These are phyloP conservation scores for Eragrostis nindensis DNA, from an alignment of 176 grass and related monocot species.

Conservation along the genomic window DNA sequence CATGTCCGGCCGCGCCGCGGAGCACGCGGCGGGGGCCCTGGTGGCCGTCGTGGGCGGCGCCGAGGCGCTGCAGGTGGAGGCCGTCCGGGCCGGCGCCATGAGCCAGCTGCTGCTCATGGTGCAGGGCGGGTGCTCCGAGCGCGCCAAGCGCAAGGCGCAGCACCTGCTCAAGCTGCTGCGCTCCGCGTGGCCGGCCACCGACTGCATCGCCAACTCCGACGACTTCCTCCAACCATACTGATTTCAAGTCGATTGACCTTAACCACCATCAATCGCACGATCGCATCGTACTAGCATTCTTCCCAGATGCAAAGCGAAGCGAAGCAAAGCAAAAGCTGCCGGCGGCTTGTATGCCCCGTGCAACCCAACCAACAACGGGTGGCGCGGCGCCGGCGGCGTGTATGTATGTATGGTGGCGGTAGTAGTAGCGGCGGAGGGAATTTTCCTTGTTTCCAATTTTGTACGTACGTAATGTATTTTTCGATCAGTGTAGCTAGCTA, in stretches of 20 bases:
- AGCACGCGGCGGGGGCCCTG: slow-evolving; percentile 90
- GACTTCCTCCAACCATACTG: slow-evolving; percentile 72
- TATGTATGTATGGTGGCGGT: slow-evolving; percentile 12
- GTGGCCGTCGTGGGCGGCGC: slow-evolving; percentile 68
- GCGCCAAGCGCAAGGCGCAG: slow-evolving; percentile 93
- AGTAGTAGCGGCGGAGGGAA: neutral
- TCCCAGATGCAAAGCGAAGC: neutral
- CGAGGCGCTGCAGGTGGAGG: slow-evolving; percentile 83
- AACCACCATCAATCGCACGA: neutral
- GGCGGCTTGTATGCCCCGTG: slow-evolving; percentile 1
- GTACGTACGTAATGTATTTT: slow-evolving; percentile 40
- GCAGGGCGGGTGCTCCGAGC: slow-evolving; percentile 89
- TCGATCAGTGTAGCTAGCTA: neutral
- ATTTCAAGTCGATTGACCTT: neutral
- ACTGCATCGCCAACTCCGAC: slow-evolving; percentile 81
- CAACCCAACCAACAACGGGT: neutral
- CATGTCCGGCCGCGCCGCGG: slow-evolving; percentile 77
- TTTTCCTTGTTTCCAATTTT: slow-evolving; percentile 38
- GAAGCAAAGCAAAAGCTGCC: neutral
- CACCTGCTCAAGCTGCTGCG: slow-evolving; percentile 86
- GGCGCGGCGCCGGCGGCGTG: slow-evolving; percentile 23
- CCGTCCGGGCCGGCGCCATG: slow-evolving; percentile 79
- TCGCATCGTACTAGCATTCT: no score
- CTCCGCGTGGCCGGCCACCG: slow-evolving; percentile 62
- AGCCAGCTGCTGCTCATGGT: slow-evolving; percentile 80